Base-by-base conservation (phyloP, 768 basidiomycete species). In the Russula griseocarnosa region DNA sequence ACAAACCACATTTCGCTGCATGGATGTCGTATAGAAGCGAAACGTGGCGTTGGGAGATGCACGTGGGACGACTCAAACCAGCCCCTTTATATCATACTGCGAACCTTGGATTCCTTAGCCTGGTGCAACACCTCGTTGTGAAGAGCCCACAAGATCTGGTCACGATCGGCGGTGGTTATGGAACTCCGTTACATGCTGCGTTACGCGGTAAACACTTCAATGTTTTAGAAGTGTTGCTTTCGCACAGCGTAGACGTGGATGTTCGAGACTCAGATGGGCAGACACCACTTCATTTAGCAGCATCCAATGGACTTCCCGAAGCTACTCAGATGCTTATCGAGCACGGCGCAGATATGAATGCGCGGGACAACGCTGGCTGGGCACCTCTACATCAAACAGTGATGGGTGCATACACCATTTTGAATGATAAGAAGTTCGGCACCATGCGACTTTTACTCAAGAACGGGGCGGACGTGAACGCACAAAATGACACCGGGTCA, bases 251-350 rank as follows among this genome's bases (percentile, higher is more conserved):
- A 4, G 13, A 24, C 13, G 44, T 47, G 44, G n/a, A 58, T 18
- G 32, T 58, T 34, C 30, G 57, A 8, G 30, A 34, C 57, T 10
- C 13, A 1, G 28, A 22, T 9, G 28, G 14, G 5, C n/a, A 18
- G 44, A 58, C 57, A 1, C n/a, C n/a, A 32, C 57, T 57, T 5
- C 57, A 58, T 14, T 9, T 58, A 8, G 46, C 57, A 46, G 44
- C 57, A 18, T 22, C 10, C 1, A 13, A 24, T 30, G 44, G 44
- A 24, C 22, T 8, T 18, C 18, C 18, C 30, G n/a, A 58, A 13
- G 22, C 47, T 47, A 16, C 28, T 5, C 57, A 34, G 44, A n/a
- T 47, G 22, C 57, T 58, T 2, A 32, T 58, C 18, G 22, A n/a
- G 1, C 40, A 55, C 16, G 3, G 38, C 20, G 55, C 38, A 5